Percentiles rank a stretch among this genome's conserved stretches.
Evolutionary conservation across 768 basidiomycete species (phyloP).

Genomic region (Hypholoma fasciculare): DNA sequence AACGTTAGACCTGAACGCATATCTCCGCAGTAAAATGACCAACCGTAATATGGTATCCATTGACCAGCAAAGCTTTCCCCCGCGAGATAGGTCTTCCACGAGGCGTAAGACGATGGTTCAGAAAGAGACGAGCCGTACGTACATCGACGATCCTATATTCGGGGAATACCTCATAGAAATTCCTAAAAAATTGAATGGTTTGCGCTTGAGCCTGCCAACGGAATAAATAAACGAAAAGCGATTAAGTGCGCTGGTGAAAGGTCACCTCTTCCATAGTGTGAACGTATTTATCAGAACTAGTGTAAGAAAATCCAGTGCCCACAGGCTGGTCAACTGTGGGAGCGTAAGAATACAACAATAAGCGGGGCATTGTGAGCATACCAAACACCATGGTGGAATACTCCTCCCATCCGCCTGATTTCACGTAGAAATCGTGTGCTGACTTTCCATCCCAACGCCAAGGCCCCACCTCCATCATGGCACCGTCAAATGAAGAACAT

Average conservation of each 20-base stretch:
- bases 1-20: slow-evolving; percentile 1
- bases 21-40: slow-evolving; percentile 13
- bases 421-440: slow-evolving; percentile 64
- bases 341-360: slow-evolving; percentile 1
- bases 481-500: slow-evolving; percentile 95
- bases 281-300: slow-evolving; percentile 82
- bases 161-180: slow-evolving; percentile 91
- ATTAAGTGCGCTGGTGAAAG: not conserved
- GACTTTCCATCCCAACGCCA: slow-evolving; percentile 70
- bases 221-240: slow-evolving; percentile 6
- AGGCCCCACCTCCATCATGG: slow-evolving; percentile 98
- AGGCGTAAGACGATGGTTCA: not conserved
- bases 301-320: slow-evolving; percentile 92
- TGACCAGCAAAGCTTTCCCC: slow-evolving; percentile 98
- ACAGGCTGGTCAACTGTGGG: slow-evolving; percentile 94
- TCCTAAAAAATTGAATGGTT: slow-evolving; percentile 79
- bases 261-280: slow-evolving; percentile 70
- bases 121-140: slow-evolving; percentile 29
- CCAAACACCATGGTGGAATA: slow-evolving; percentile 92
- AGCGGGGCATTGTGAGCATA: slow-evolving; percentile 38
- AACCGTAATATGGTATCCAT: slow-evolving; percentile 95
- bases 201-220: slow-evolving; percentile 66
- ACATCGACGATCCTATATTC: slow-evolving; percentile 85
- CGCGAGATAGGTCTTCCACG: slow-evolving; percentile 81
- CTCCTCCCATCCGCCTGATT: slow-evolving; percentile 96